These are phyloP conservation scores for Zoysia japonica DNA, from an alignment of 176 grass and related monocot species.

Conservation along the genomic window DNA sequence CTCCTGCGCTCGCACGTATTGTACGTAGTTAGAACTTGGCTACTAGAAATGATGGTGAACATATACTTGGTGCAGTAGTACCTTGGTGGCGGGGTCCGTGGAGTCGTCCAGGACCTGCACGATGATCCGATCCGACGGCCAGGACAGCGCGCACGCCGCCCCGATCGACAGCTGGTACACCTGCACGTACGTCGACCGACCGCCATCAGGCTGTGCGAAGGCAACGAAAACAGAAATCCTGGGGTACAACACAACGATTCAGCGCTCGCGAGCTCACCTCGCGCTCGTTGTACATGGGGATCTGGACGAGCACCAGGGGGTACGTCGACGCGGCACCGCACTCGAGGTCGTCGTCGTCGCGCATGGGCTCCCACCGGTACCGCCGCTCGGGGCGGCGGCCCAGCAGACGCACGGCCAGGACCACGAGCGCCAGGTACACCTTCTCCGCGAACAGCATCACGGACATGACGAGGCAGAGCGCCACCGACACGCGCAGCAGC, in stretches of 20 bases:
- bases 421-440: conserved; percentile 66
- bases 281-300: conserved; percentile 94
- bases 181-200: conserved; percentile 15
- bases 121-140: conserved; percentile 71
- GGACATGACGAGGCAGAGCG: conserved; percentile 71
- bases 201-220: background rate
- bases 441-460: conserved; percentile 77
- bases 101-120: conserved; percentile 90
- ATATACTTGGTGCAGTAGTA: too few species aligned
- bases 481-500: conserved; percentile 55
- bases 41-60: too few species aligned
- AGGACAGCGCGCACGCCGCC: conserved; percentile 62
- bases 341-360: conserved; percentile 60
- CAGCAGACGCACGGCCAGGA: conserved; percentile 49
- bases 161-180: conserved; percentile 74
- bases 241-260: too few species aligned
- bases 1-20: conserved; percentile 43
- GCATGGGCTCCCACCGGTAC: conserved; percentile 67
- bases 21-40: too few species aligned
- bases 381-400: conserved; percentile 42
- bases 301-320: conserved; percentile 87
- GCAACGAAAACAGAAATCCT: too few species aligned
- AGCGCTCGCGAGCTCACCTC: conserved; percentile 44
- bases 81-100: conserved; percentile 68
- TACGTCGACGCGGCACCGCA: conserved; percentile 48